A percentile compares a stretch with the other conserved stretches of the same genome.
phyloP scores from a whole-genome alignment of 2,329 filamentous ascomycete genomes.

The Pyrenochaeta sp. region DNA sequence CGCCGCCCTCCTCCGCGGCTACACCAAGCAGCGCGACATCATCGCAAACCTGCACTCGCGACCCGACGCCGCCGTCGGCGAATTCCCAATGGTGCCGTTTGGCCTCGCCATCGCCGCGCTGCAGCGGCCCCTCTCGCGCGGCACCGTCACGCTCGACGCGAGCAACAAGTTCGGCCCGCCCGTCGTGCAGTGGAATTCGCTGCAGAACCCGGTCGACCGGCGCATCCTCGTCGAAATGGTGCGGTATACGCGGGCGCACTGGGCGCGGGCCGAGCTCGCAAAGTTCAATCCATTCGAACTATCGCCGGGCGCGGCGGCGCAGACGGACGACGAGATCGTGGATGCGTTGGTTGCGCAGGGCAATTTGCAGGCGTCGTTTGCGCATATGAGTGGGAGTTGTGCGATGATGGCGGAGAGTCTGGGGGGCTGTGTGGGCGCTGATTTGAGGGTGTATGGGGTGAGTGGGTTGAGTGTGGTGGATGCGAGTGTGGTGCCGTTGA shows the following conservation, averaged over 20 bases:
- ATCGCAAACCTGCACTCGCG: slow-evolving; percentile 27
- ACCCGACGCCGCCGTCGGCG: slow-evolving; percentile 38
- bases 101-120: slow-evolving; percentile 28
- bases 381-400: slow-evolving; percentile 35
- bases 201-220: slow-evolving; percentile 47
- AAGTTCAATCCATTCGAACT: slow-evolving; percentile 43
- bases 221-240: slow-evolving; percentile 45
- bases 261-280: slow-evolving; percentile 38
- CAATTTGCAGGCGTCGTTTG: slow-evolving; percentile 27
- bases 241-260: slow-evolving; percentile 45
- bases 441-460: slow-evolving; percentile 23
- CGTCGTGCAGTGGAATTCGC: slow-evolving; percentile 43
- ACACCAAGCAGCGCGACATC: slow-evolving; percentile 32
- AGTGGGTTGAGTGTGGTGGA: slow-evolving; percentile 19
- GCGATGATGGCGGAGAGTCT: slow-evolving; percentile 38
- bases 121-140: slow-evolving; percentile 41
- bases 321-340: slow-evolving; percentile 37
- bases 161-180: slow-evolving; percentile 41
- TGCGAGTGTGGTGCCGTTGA: neutral
- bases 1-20: slow-evolving; percentile 26
- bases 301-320: slow-evolving; percentile 28
- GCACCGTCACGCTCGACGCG: slow-evolving; percentile 47
- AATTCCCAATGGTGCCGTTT: slow-evolving; percentile 38
- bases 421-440: slow-evolving; percentile 34
- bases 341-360: slow-evolving; percentile 17